Evolutionary conservation across 441 rosid genomes (phyloP), one percentile per base, ranked within the genome.

Genomic region (Gossypium davidsonii): DNA sequence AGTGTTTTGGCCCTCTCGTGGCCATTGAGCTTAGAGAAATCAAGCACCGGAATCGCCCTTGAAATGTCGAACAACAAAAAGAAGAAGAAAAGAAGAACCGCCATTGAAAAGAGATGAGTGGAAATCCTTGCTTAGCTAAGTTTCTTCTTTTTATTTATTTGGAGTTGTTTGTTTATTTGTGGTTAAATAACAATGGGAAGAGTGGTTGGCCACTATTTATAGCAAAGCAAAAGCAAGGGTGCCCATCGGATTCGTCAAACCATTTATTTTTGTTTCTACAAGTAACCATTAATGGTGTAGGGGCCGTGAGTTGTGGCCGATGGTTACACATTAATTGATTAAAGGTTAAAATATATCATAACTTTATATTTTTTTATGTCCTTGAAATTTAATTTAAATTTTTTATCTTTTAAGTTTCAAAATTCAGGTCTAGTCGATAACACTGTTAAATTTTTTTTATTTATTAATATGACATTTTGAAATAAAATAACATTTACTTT

Each of bases 21-120:
- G 1, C 87, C 89, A 14, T 85, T 79, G 77, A 93, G 83, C 85
- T 91, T 85, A 2, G 94, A 89, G 87, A 90, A 93, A 84, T 93
- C 94, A 23, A 91, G 86, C 73, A 93, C 96, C 0, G 97, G 98
- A 85, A 93, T 82, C 8, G 89, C 96, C 98, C 91, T 93, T 76
- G 52, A 20, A 68, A 7, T 6, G 42, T 34, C 9, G 42, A 34
- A 34, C 42, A 34, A 34, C 9, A 34, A 34, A 34, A 34, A 34
- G 1, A 34, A 34, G 39, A 34, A 34, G 42, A 34, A 34, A 34
- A 34, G 42, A 6, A 34, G 42, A 6, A 34, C 8, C 42, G 9
- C 42, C 42, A 34, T 34, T 34, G 42, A 34, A 34, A 17, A 21
- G 20, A 21, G 23, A 34, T 2, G 11, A 73, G 51, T 59, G 62